Base-by-base conservation (phyloP, 176 grass and related monocot genomes). In the Cocos nucifera region DNA sequence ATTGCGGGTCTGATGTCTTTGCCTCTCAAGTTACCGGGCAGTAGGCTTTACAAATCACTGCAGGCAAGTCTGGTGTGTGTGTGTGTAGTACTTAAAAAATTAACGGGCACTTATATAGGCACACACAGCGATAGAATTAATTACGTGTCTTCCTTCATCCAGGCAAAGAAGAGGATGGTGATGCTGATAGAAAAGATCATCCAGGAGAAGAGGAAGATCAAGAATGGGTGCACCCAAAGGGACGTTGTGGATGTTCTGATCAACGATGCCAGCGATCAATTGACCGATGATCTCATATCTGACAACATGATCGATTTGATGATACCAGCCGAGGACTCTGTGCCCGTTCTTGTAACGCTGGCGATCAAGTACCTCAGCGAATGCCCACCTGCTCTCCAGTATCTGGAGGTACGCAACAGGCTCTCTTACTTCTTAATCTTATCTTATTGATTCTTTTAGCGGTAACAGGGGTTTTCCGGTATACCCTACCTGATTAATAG, bases 301-400 rank as follows among this genome's bases (percentile, higher is more conserved):
- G 94, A 98, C 77, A 98, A 98, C 51, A 92, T 98, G 82, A 89
- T 98, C 58, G 94, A 98, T 78, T 67, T 98, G 15, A 98, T 98
- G 94, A 98, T 98, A 55, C 94, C 94, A 0, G 94, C 94, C 0
- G 94, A 98, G 79, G 94, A 98, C 71, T 98, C 94, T 0, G 94
- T 98, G 53, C 94, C 94, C 0, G 79, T 93, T 39, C 87, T 98
- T 19, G 81, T 98, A 78, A 98, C 94, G 15, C 81, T 98, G 17
- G 82, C 94, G n/a, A 59, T 90, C 77, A 98, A 98, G 84, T 98
- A 77, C 64, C 77, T 98, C 64, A 85, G 87, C 59, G 94, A 98
- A 44, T 93, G 84, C 73, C 82, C 88, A 50, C 70, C 83, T 23
- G 88, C 94, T 66, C 82, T 98, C 23, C 73, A 81, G 6, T 88